Evolutionary conservation across 2,329 filamentous ascomycete species (phyloP), one percentile per base, ranked within the genome.

Genomic region (Fusarium protoensiforme): DNA sequence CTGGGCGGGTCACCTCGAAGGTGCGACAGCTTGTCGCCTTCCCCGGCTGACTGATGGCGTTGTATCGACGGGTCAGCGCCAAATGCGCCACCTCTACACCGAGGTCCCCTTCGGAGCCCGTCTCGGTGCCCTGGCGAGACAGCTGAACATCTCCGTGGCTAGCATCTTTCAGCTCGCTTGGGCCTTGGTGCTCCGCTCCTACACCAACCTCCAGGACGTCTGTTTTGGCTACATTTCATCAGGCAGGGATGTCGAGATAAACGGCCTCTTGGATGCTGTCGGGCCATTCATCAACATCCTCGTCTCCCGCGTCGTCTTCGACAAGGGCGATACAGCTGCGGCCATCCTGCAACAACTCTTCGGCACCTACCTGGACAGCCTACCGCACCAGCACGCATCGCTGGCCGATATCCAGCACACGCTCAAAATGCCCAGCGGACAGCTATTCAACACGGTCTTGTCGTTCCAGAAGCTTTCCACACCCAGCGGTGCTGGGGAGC

Each of bases 131-230:
- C 18, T 63, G 33, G 24, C 46, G 13, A 46, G 22, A 35, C 36
- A 31, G 38, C 43, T 60, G 22, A 65, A 65, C 20, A 20, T 65
- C 18, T 61, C 65, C 4, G 31, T 57, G 31, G n/a, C 65, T 10
- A 65, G 27, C n/a, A 60, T 68, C 61, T 61, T 68, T 38, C 65
- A 68, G 16, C 46, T 62, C 24, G 64, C 67, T n/a, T 69, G 67
- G 67, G 67, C 67, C 4, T 3, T 63, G 41, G 63, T 69, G 16
- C 63, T 69, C 14, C 51, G 59, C 18, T 53, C 63, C 14, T 67
- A 67, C 58, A 69, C 67, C 13, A 38, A 59, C 10, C 48, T 61
- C 31, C 33, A 67, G 3, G 58, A 62, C 14, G 27, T 61, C 2
- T 66, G 58, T 16, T 69, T 69, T 59, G 67, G 67, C 31, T 53